A percentile compares a stretch with the other conserved stretches of the same genome.
phyloP scores from a whole-genome alignment of 1,284 basidiomycete genomes.

The Heliocybe sulcata region DNA sequence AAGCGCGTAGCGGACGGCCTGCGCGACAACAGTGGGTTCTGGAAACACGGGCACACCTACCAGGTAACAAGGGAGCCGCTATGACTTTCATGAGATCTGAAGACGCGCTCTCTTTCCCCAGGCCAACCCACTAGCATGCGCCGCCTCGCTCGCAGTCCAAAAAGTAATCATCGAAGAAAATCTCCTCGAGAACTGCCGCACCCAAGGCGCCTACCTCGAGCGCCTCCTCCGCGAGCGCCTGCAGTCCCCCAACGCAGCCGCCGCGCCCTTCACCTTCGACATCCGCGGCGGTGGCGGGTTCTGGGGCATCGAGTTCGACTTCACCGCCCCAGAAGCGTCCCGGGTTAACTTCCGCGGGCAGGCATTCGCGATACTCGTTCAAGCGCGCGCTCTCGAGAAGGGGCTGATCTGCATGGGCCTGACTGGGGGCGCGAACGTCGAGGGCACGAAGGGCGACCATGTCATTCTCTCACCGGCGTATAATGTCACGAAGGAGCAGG shows the following conservation, averaged over 20 bases:
- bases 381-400: conserved; percentile 57
- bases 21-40: conserved; percentile 54
- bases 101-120: conserved; percentile 19
- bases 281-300: conserved; percentile 76
- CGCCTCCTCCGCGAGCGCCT: conserved; percentile 48
- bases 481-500: conserved; percentile 59
- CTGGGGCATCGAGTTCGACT: conserved; percentile 80
- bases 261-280: conserved; percentile 64
- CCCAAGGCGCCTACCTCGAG: conserved; percentile 57
- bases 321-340: conserved; percentile 30
- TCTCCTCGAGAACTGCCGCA: conserved; percentile 58
- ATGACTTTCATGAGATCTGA: background rate
- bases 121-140: conserved; percentile 69
- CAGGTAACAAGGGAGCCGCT: conserved; percentile 39
- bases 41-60: conserved; percentile 85
- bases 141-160: conserved; percentile 76
- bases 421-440: conserved; percentile 58
- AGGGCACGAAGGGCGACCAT: conserved; percentile 68
- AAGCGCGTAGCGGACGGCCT: conserved; percentile 66
- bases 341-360: conserved; percentile 42
- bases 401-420: conserved; percentile 67
- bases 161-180: conserved; percentile 62
- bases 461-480: conserved; percentile 69
- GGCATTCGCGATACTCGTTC: conserved; percentile 54
- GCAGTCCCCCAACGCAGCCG: conserved; percentile 40